Evolutionary conservation across 768 basidiomycete species (phyloP), one percentile per base, ranked within the genome.

Genomic region (Fibroporia radiculosa): DNA sequence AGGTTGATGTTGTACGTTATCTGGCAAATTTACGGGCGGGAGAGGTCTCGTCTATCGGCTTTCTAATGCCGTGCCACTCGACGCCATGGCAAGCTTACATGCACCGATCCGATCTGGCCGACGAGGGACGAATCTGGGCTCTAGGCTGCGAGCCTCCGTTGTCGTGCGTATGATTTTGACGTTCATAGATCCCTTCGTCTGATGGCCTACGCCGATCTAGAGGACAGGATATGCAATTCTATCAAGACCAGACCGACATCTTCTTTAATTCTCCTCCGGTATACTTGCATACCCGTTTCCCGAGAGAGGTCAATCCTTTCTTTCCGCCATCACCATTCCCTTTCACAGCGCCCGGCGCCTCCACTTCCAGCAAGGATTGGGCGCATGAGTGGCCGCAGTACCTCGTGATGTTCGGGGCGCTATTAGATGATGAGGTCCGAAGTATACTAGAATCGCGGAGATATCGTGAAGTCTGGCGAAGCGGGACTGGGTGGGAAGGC

Each of bases 21-120:
- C 66, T 96, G 35, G 74, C 79, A 24, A 57, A 62, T 19, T 65
- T 86, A 34, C 70, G 81, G 1, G 50, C 62, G 4, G 57, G 67
- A 6, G 67, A 80, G 16, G 65, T 84, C 20, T 51, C 52, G 4
- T 69, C 74, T 16, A 65, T 95, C 18, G 91, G 88, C 1, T 81
- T 91, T 55, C 64, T 97, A 18, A 93, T 92, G 88, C 95, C 96
- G 8, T 99, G 96, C 51, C 95, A 99, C 65, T 96, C 93, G 18
- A 90, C 88, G 1, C 95, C 95, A 4, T 92, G 88, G 67, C 85
- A 90, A 57, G 80, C 91, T 1, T 84, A 92, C 62, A 60, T 98
- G 6, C 96, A 98, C 60, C 70, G 78, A 16, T 65, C 68, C 20
- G 73, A 84, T 39, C 71, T 90, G 7, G 77, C 75, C 18, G 58